These are phyloP conservation scores for Hypoxylon sp. DNA, from an alignment of 2,329 filamentous ascomycete species.

Conservation along the genomic window DNA sequence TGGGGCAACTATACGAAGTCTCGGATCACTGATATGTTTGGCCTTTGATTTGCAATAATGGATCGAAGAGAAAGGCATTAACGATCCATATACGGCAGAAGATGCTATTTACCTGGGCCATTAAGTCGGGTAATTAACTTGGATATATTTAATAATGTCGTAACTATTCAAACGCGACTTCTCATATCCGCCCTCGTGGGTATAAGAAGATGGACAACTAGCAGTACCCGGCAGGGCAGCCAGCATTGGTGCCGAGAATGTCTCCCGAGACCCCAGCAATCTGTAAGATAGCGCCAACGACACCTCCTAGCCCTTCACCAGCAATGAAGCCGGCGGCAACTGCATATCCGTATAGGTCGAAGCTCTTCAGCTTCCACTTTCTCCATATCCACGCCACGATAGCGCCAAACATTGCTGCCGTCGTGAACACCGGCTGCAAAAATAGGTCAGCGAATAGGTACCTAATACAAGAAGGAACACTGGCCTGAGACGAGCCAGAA, in stretches of 20 bases:
- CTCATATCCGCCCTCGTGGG: neutral
- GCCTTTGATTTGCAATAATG: neutral
- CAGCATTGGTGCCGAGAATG: constrained; percentile 50
- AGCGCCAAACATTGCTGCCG: constrained; percentile 69
- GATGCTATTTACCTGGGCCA: too few relatives aligned
- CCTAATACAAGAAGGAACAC: too few relatives aligned
- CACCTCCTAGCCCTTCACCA: constrained; percentile 72
- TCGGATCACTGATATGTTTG: neutral
- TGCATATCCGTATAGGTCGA: constrained; percentile 71
- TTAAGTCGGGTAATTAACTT: neutral
- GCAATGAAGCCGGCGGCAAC: constrained; percentile 72
- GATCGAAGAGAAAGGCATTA: neutral
- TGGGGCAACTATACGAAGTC: neutral
- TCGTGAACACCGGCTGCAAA: constrained; percentile 63
- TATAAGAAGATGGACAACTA: constrained; percentile 39
- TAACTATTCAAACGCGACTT: constrained; percentile 12
- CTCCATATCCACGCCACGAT: constrained; percentile 65
- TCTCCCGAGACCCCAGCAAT: constrained; percentile 53
- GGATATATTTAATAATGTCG: constrained; percentile 23
- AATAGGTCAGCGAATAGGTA: neutral
- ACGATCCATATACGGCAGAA: neutral
- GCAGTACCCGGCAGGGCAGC: constrained; percentile 51
- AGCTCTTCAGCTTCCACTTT: constrained; percentile 63
- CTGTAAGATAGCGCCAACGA: constrained; percentile 63
- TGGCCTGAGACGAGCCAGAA: neutral